Evolutionary conservation across 495 filamentous ascomycete species (phyloP), one percentile per base, ranked within the genome.

Genomic region (Penicillium robsamsonii): DNA sequence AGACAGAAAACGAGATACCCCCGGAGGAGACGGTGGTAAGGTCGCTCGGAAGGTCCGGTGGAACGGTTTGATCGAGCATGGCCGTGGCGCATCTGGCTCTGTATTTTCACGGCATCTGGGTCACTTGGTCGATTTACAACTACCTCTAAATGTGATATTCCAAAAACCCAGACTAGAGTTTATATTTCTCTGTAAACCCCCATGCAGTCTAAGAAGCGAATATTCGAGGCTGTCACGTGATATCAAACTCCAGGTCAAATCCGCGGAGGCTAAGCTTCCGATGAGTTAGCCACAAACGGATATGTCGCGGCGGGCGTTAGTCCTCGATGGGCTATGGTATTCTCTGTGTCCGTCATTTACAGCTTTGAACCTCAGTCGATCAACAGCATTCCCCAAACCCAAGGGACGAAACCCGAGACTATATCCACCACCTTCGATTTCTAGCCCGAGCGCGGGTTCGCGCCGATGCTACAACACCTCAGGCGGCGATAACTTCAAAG

Each of bases 271-370:
- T 40, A 35, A 38, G 17, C 29, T 44, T 43, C 18, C 30, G 18
- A n/a, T 29, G 35, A 12, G 33, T 29, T 42, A 48, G 11, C n/a
- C 57, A 55, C 44, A 40, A 35, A 35, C 46, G 66, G 66, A 66
- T 65, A 82, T 82, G 82, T 71, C 75, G 49, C 70, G 66, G 50
- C 65, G 64, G 60, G 68, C 75, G 56, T 62, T 83, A 31, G 66
- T 78, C 30, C 57, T 85, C 40, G 84, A 88, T 67, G 85, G 82
- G 52, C 75, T 89, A 43, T 88, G 84, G 85, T 80, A 82, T 62
- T 85, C 80, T 70, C 72, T 90, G 27, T 87, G 85, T 70, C 86
- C 84, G 35, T 83, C 79, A 46, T 76, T 85, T 53, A 75, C 49
- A 20, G 51, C 48, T 0, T 43, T 49, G 8, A 38, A 57, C 10